Percentiles rank a stretch among this genome's conserved stretches.
Evolutionary conservation across 106 monocot genomes (phyloP).

Genomic region (Narthecium ossifragum): DNA sequence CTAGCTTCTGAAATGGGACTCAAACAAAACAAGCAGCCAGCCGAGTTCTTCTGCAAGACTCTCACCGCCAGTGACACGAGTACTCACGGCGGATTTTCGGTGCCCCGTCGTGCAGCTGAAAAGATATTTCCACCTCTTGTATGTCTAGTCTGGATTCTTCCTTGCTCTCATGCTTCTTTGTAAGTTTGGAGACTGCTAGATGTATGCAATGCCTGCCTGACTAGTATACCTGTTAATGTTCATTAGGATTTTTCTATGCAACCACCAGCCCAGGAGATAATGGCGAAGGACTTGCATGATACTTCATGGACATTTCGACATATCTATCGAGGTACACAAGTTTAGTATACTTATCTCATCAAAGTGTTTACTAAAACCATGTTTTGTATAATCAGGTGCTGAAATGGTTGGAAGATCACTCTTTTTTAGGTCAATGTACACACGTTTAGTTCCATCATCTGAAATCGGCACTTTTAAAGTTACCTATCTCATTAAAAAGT

Average conservation of each 20-base stretch:
- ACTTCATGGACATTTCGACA: constrained; percentile 82
- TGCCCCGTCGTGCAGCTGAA: constrained; percentile 88
- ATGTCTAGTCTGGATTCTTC: constrained; percentile 13
- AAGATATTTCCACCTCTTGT: constrained; percentile 94
- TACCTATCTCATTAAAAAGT: no score
- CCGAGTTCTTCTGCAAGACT: constrained; percentile 92
- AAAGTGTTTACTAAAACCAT: no score
- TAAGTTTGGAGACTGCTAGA: neutral
- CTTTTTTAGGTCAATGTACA: no score
- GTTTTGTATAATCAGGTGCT: no score
- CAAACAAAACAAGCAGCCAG: constrained; percentile 78
- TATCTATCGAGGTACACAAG: constrained; percentile 83
- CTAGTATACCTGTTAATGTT: constrained; percentile 25
- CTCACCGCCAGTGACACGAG: constrained; percentile 94
- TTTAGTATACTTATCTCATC: no score
- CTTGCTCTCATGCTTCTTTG: neutral
- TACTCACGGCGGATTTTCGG: constrained; percentile 94
- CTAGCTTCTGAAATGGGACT: constrained; percentile 76
- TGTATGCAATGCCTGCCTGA: constrained; percentile 14
- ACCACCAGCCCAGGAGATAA: constrained; percentile 86
- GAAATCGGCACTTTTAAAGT: no score
- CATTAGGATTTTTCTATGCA: constrained; percentile 82
- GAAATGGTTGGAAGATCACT: no score
- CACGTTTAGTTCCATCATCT: no score
- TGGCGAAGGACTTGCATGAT: constrained; percentile 85